A percentile compares a stretch with the other conserved stretches of the same genome.
Evolutionary conservation across 2,329 filamentous ascomycete species (phyloP).

Genomic region (Fusarium pseudoanthophilum): DNA sequence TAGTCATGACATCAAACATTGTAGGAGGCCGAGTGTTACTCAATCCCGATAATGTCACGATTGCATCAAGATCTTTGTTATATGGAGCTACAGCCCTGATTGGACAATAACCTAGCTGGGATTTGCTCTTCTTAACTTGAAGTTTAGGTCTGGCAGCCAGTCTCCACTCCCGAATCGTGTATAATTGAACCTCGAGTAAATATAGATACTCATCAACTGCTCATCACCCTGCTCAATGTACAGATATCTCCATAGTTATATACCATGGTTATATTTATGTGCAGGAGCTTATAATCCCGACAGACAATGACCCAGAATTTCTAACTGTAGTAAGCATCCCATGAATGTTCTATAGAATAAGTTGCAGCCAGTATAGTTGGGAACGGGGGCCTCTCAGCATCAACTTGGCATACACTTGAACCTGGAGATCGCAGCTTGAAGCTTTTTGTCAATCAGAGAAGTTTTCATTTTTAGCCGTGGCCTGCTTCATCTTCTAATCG

Average conservation of each 20-base stretch:
- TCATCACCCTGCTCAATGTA: not conserved
- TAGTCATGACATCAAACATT: not conserved
- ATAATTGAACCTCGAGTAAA: fast-evolving
- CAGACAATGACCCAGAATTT: fast-evolving
- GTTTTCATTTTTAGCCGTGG: no score
- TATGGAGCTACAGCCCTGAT: not conserved
- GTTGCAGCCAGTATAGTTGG: not conserved
- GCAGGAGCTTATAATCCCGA: not conserved
- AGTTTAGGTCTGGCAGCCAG: no score
- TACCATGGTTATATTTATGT: no score
- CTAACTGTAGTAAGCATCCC: not conserved
- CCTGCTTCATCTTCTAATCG: no score
- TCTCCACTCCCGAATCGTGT: not conserved
- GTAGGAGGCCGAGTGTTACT: not conserved
- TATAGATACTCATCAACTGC: not conserved
- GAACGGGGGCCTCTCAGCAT: not conserved
- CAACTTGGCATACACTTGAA: no score
- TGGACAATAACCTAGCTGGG: not conserved
- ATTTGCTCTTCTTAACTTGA: not conserved
- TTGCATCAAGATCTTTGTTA: not conserved
- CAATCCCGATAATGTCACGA: not conserved
- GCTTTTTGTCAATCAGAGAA: not conserved
- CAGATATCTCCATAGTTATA: not conserved
- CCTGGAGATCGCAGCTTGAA: not conserved
- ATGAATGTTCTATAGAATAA: not conserved